These are phyloP conservation scores for Globisporangium heterothallicum DNA, from an alignment of 352 stramenopile species.

Conservation along the genomic window DNA sequence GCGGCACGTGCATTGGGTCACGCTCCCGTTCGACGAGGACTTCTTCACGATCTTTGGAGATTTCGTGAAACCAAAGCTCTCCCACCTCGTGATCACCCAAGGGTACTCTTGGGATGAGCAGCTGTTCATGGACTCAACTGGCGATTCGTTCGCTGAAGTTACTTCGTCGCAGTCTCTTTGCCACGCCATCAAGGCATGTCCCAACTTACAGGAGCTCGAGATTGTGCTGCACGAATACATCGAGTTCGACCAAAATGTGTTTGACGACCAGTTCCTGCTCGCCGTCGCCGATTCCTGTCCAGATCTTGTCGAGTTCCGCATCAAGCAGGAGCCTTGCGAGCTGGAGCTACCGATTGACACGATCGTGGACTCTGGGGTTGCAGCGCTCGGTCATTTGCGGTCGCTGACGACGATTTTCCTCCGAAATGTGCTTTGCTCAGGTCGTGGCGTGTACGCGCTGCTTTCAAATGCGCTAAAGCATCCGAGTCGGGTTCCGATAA, in stretches of 20 bases:
- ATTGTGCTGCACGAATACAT: neutral
- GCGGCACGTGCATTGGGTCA: neutral
- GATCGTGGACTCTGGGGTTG: neutral
- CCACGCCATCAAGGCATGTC: too few species aligned
- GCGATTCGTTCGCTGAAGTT: too few species aligned
- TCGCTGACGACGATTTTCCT: neutral
- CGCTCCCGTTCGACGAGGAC: neutral
- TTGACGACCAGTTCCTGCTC: slow-evolving; percentile 26
- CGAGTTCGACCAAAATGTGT: slow-evolving; percentile 23
- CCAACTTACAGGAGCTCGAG: too few species aligned
- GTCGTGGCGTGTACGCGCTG: neutral
- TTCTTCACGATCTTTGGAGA: slow-evolving; percentile 4
- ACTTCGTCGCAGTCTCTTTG: too few species aligned
- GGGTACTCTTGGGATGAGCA: too few species aligned
- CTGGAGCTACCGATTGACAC: neutral
- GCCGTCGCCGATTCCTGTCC: slow-evolving; percentile 13
- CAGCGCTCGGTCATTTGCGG: neutral
- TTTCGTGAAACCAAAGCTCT: slow-evolving; percentile 2
- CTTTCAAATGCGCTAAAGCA: neutral
- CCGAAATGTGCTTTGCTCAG: neutral
- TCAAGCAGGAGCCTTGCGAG: neutral
- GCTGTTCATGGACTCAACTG: too few species aligned
- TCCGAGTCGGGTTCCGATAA: neutral
- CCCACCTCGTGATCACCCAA: too few species aligned
- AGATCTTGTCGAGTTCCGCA: neutral